Base-by-base conservation (phyloP, 2,329 filamentous ascomycete species). In the Pleoardoris graminearum region DNA sequence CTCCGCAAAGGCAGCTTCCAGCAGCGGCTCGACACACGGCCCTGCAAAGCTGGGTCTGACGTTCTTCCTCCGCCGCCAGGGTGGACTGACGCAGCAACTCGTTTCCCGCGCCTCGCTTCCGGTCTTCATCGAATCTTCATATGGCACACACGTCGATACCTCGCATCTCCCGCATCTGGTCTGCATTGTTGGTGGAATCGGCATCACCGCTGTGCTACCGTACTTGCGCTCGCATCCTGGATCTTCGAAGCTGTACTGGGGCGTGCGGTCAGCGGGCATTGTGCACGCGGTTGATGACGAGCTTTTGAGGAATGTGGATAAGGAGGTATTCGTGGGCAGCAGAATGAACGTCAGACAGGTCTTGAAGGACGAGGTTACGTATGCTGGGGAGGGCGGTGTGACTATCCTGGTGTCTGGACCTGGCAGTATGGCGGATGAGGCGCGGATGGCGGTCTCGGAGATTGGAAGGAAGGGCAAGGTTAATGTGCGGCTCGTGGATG, bases 141-240 rank as follows among this genome's bases (percentile, higher is more conserved):
- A 53, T 25, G 14, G 19, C 12, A 39, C 47, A 6, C 50, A 53
- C 30, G 39, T 51, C 1, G 37, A 36, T 2, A 48, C 48, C 4
- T 48, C 48, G 38, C 30, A 39, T 11, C 37, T 37, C 33, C 32
- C 23, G 25, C 54, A 32, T 35, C 43, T 45, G 39, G 30, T 17
- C 11, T 50, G 25, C 21, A 27, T 56, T 19, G 45, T 38, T 1
- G 53, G 53, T 14, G 53, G 53, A 17, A 48, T 56, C n/a, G 53
- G 53, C 21, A 56, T 56, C 45, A 54, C 54, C 27, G 48, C 51
- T n/a, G 45, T 52, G 6, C 38, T 57, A 5, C 54, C 54, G 2
- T 46, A 47, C 35, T 27, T 57, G 16, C 43, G 44, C 21, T 29
- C 43, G 10, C 51, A 54, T 38, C 48, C 54, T 12, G 54, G 54